Conservation (phyloP, 2,329 filamentous ascomycete genomes). For the Botrytis fabae region DNA sequence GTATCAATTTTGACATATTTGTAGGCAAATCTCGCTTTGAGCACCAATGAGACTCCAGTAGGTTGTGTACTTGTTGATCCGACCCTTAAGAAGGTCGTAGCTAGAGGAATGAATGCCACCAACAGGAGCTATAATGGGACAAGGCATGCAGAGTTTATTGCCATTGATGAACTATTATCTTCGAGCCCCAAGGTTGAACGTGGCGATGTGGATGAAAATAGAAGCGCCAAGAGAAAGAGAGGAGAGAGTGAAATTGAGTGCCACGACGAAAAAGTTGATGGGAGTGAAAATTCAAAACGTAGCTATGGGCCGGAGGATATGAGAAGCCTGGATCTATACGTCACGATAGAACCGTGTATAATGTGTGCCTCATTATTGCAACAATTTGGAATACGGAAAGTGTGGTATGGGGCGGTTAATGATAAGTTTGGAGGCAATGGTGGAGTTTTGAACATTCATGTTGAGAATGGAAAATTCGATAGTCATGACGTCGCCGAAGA, state of each 20-base stretch:
- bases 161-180: conserved; percentile 64
- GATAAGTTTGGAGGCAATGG: conserved; percentile 97
- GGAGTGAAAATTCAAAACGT: conserved; percentile 51
- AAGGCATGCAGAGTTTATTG: conserved; percentile 93
- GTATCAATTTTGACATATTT: neutral
- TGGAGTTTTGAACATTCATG: conserved; percentile 83
- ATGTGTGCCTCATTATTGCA: conserved; percentile 95
- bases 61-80: conserved; percentile 89
- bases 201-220: neutral
- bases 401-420: conserved; percentile 94
- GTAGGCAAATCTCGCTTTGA: conserved; percentile 81
- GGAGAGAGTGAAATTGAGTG: neutral
- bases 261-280: neutral
- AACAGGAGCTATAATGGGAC: conserved; percentile 90
- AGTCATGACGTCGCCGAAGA: conserved; percentile 1
- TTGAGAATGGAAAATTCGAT: conserved; percentile 31
- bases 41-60: conserved; percentile 89
- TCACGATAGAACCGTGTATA: conserved; percentile 97
- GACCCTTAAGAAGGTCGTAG: conserved; percentile 66
- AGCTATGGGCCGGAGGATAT: conserved; percentile 58
- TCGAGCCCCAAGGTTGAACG: conserved; percentile 46
- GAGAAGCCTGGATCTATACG: conserved; percentile 76
- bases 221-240: conserved; percentile 30
- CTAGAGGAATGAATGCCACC: conserved; percentile 93
- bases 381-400: conserved; percentile 82